A percentile compares a stretch with the other conserved stretches of the same genome.
phyloP scores from a whole-genome alignment of 306 rosid species.

The Prosopis cineraria region DNA sequence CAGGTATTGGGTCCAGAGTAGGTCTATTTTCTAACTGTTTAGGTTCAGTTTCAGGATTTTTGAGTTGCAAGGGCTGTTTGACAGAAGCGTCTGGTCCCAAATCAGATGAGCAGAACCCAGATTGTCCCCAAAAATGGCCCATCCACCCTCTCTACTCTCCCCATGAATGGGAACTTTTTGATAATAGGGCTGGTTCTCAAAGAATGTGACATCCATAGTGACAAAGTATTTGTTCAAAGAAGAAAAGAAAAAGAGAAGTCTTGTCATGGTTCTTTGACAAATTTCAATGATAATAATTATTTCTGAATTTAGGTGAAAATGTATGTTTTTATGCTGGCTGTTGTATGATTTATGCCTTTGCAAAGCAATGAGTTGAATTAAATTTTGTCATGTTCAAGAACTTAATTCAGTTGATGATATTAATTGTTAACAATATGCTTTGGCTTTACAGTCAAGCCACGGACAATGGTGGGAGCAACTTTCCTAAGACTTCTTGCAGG shows the following conservation, averaged over 20 bases:
- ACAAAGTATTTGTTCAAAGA: neutral
- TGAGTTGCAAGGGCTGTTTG: too few relatives aligned
- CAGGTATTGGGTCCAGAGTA: too few relatives aligned
- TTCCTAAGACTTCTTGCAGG: slow-evolving; percentile 93
- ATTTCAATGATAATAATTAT: neutral
- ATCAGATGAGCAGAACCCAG: too few relatives aligned
- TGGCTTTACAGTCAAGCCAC: slow-evolving; percentile 79
- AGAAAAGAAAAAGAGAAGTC: neutral
- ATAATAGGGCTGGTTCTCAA: too few relatives aligned
- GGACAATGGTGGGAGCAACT: slow-evolving; percentile 89
- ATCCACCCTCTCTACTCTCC: too few relatives aligned
- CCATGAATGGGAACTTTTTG: too few relatives aligned
- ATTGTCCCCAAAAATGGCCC: too few relatives aligned
- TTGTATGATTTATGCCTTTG: slow-evolving; percentile 20
- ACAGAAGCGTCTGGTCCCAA: too few relatives aligned
- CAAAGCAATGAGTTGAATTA: slow-evolving; percentile 27
- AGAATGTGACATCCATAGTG: neutral
- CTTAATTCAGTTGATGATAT: slow-evolving; percentile 27
- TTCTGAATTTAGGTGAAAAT: slow-evolving; percentile 22
- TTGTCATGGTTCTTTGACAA: neutral
- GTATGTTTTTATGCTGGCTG: slow-evolving; percentile 10
- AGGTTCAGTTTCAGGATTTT: too few relatives aligned
- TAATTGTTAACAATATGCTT: slow-evolving; percentile 37
- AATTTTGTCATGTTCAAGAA: neutral
- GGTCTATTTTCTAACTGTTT: too few relatives aligned